Percentiles rank a stretch among this genome's conserved stretches.
Conservation (phyloP, 345 rosid species). For the Microthlaspi erraticum region DNA sequence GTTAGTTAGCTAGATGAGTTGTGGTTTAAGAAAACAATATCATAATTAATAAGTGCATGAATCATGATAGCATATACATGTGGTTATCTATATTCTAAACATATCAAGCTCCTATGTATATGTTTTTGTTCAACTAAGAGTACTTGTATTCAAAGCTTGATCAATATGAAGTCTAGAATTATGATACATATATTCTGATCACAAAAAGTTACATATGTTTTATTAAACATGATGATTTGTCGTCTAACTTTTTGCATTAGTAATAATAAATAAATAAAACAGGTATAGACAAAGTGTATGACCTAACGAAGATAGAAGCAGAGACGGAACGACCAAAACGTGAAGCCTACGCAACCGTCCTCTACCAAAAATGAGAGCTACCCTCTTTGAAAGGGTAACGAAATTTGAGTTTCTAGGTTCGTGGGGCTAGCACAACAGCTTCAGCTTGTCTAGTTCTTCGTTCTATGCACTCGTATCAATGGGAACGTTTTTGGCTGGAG, state of each 20-base stretch:
- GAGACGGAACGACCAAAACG: slow-evolving; percentile 55
- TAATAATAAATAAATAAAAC: slow-evolving; percentile 26
- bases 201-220: slow-evolving; percentile 7
- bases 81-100: no score
- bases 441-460: slow-evolving; percentile 54
- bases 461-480: slow-evolving; percentile 59
- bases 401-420: slow-evolving; percentile 35
- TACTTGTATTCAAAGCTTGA: no score
- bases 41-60: slow-evolving; percentile 19
- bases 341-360: slow-evolving; percentile 92
- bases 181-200: no score
- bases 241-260: neutral
- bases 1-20: slow-evolving; percentile 30
- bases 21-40: slow-evolving; percentile 30
- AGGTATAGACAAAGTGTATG: slow-evolving; percentile 65
- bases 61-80: no score
- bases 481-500: slow-evolving; percentile 51
- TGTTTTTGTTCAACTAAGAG: no score
- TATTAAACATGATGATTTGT: slow-evolving; percentile 54
- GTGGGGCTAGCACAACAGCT: slow-evolving; percentile 20
- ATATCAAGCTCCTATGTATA: no score
- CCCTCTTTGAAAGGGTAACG: slow-evolving; percentile 28
- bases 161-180: neutral
- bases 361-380: slow-evolving; percentile 50
- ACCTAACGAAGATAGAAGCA: slow-evolving; percentile 59